Percentiles rank a stretch among this genome's conserved stretches.
Evolutionary conservation across 2,329 filamentous ascomycete genomes (phyloP).

Genomic region (Grosmannia clavigera): DNA sequence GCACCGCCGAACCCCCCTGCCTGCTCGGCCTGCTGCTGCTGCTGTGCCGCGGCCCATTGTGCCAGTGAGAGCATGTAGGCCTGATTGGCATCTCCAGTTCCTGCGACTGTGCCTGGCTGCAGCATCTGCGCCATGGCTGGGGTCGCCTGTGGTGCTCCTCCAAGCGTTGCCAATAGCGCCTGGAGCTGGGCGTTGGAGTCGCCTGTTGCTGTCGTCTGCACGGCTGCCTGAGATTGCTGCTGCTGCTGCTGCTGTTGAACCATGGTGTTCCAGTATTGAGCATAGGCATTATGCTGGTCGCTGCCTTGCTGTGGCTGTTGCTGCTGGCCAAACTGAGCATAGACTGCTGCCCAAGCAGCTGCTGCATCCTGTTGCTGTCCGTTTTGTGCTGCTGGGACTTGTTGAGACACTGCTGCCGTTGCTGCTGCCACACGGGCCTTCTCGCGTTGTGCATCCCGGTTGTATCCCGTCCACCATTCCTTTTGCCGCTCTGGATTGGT

Average conservation of each 20-base stretch:
- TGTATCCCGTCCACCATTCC: slow-evolving; percentile 40
- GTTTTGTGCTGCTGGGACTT: not conserved
- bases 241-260: slow-evolving; percentile 12
- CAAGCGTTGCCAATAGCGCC: slow-evolving; percentile 9
- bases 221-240: slow-evolving; percentile 5
- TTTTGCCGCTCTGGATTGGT: slow-evolving; percentile 31
- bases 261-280: slow-evolving; percentile 23
- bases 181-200: slow-evolving; percentile 12
- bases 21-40: slow-evolving; percentile 1
- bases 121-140: not conserved
- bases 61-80: slow-evolving; percentile 9
- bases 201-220: not conserved
- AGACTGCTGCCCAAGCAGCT: slow-evolving; percentile 27
- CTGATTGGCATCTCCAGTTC: not conserved
- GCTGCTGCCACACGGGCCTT: slow-evolving; percentile 20
- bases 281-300: slow-evolving; percentile 17
- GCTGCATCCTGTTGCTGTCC: slow-evolving; percentile 17
- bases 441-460: slow-evolving; percentile 19
- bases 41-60: slow-evolving; percentile 7
- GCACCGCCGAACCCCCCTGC: not conserved
- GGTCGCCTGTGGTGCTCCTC: not conserved
- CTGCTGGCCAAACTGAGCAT: slow-evolving; percentile 21
- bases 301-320: slow-evolving; percentile 11
- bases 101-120: not conserved
- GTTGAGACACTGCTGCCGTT: slow-evolving; percentile 7